Percentiles rank a stretch among this genome's conserved stretches.
These are phyloP conservation scores for Pseudodiploospora longispora DNA, from an alignment of 2,329 filamentous ascomycete species.

Conservation along the genomic window DNA sequence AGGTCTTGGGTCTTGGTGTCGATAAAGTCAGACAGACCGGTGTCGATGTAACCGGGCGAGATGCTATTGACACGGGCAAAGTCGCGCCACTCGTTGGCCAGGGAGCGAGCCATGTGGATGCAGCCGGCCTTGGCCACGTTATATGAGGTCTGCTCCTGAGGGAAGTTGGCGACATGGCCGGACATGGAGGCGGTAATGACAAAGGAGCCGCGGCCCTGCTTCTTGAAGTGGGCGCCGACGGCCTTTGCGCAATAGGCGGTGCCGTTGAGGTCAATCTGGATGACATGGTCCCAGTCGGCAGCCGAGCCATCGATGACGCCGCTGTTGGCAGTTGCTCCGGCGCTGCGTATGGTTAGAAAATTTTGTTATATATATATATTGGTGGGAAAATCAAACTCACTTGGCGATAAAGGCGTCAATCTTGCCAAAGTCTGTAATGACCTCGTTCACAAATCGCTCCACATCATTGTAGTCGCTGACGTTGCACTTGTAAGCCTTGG, in stretches of 20 bases:
- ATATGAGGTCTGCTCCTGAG: constrained; percentile 60
- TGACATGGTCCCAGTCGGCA: constrained; percentile 57
- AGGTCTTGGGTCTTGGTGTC: constrained; percentile 58
- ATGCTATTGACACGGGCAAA: constrained; percentile 60
- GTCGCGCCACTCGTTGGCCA: constrained; percentile 59
- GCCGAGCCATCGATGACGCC: constrained; percentile 62
- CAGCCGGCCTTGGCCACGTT: constrained; percentile 56
- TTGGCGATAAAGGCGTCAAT: constrained; percentile 72
- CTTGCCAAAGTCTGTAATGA: constrained; percentile 64
- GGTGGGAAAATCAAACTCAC: constrained; percentile 47
- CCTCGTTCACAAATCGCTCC: constrained; percentile 49
- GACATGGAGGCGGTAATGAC: constrained; percentile 65
- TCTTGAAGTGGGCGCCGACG: constrained; percentile 56
- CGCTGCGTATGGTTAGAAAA: constrained; percentile 23
- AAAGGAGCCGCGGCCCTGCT: constrained; percentile 55
- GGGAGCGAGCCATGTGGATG: constrained; percentile 36
- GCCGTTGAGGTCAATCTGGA: constrained; percentile 57
- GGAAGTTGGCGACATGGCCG: constrained; percentile 62
- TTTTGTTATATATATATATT: not conserved
- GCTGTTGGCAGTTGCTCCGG: constrained; percentile 60
- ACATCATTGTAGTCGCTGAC: constrained; percentile 45
- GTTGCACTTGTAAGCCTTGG: constrained; percentile 52
- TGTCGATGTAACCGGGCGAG: constrained; percentile 61
- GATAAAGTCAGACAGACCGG: constrained; percentile 60
- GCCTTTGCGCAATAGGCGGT: constrained; percentile 61